Evolutionary conservation across 108 stramenopile species (phyloP), one percentile per base, ranked within the genome.

Genomic region (Pseudonitzschia multiseries): DNA sequence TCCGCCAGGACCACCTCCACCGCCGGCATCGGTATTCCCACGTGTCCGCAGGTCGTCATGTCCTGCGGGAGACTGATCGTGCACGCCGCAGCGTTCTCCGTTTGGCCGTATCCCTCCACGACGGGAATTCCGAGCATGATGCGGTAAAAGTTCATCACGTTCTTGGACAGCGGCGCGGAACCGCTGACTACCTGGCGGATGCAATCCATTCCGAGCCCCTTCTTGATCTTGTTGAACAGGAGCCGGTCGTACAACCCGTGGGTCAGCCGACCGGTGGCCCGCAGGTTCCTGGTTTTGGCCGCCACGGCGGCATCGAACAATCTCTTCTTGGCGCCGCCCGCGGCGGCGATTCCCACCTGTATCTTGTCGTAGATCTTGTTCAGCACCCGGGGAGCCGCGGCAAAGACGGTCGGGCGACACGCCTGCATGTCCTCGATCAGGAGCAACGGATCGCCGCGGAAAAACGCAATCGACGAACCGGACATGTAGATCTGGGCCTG

Each of bases 91-190:
- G 93, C 78, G 71, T 93, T 92, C 75, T 99, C 98, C 0, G 98
- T 99, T 80, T 96, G 96, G 18, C 98, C 98, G 74, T 98, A 99
- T 43, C 97, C 97, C 74, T 96, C 94, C n/a, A 95, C 81, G 5
- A 99, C 93, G n/a, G 94, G 93, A 17, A 90, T 76, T 52, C 94
- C 97, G 36, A 97, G 72, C 73, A 96, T 62, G 71, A 84, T 84
- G 24, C 98, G 90, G 78, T 96, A 97, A 78, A 98, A 98, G 17
- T 77, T 89, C 87, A 97, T 94, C 42, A 97, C 95, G 27, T 80
- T 81, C 42, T 83, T 76, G 41, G 94, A 87, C 51, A 99, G 75
- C 8, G 97, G 96, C 1, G 98, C 98, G 0, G 96, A 95, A 32
- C 98, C 98, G 50, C 85, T 93, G 1, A 97, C 84, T 80, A 97